phyloP scores from a whole-genome alignment of 1,284 basidiomycete species.

The Pseudozyma hubeiensis region DNA sequence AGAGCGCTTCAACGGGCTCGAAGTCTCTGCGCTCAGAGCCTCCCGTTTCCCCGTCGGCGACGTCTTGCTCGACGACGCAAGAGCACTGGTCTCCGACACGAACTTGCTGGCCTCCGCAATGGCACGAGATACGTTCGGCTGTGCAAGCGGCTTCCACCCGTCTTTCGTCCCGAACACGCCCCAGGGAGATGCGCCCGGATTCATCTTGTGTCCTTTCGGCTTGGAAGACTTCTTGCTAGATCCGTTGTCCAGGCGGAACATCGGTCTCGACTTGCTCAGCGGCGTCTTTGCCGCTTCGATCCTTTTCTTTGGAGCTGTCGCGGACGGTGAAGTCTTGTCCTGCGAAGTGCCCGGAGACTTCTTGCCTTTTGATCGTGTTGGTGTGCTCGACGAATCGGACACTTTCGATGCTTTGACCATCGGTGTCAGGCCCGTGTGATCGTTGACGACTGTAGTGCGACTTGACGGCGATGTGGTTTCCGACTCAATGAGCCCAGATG shows the following conservation, averaged over 20 bases:
- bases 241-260: constrained; percentile 48
- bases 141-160: constrained; percentile 44
- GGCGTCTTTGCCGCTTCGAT: constrained; percentile 29
- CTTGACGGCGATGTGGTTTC: constrained; percentile 3
- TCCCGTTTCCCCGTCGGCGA: constrained; percentile 30
- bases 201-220: constrained; percentile 47
- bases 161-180: constrained; percentile 45
- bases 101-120: constrained; percentile 39
- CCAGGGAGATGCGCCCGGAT: constrained; percentile 34
- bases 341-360: constrained; percentile 3
- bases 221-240: constrained; percentile 35
- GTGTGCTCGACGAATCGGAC: constrained; percentile 16
- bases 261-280: constrained; percentile 39
- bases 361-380: constrained; percentile 25
- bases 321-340: constrained; percentile 5
- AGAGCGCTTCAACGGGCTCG: constrained; percentile 29
- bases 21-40: background rate
- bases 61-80: background rate
- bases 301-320: constrained; percentile 21
- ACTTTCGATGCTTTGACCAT: constrained; percentile 42
- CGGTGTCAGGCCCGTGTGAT: constrained; percentile 42
- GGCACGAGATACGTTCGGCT: constrained; percentile 37
- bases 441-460: background rate
- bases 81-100: constrained; percentile 10
- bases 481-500: background rate